Evolutionary conservation across 1,284 basidiomycete genomes (phyloP), one percentile per base, ranked within the genome.

Genomic region (Cutaneotrichosporon curvatum): DNA sequence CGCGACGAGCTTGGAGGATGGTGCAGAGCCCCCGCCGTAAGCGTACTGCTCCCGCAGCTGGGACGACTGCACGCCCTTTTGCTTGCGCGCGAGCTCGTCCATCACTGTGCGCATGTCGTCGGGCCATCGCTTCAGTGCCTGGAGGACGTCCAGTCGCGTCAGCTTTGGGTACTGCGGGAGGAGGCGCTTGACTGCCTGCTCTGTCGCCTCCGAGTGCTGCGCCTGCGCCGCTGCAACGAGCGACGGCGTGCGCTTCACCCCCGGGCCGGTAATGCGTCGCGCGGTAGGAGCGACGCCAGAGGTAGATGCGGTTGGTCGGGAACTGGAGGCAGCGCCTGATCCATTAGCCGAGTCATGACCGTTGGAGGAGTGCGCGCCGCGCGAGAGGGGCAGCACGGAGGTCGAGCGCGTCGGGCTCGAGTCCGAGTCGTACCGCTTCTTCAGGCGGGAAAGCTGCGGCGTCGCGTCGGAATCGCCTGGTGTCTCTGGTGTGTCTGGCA

Each of bases 101-200:
- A 11, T 36, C 14, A 43, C 43, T 3, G 42, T 40, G 8, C 54
- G 48, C 6, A 42, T 36, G 48, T 60, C 50, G n/a, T 41, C 46
- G 12, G 36, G 37, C 19, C 51, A 43, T 23, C 51, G 54, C 11
- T 40, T 23, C 19, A 62, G 37, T 3, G 56, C 37, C 10, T 48
- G 37, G 7, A 42, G 15, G 19, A 64, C 53, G 6, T 36, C n/a
- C 4, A 41, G 38, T 5, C 48, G 40, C 20, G 37, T 31, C 7
- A 63, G 41, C 20, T 43, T 41, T 5, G 45, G 55, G 41, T 61
- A 62, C 45, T 61, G 58, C 15, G 32, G 20, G 12, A 20, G 14
- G 12, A 60, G 35, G 23, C 56, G 47, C 25, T 42, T 31, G n/a
- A 58, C 40, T 40, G 51, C 38, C 2, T 33, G 25, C 22, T 51